Conservation (phyloP, 441 rosid species). For the Metrosideros polymorpha region DNA sequence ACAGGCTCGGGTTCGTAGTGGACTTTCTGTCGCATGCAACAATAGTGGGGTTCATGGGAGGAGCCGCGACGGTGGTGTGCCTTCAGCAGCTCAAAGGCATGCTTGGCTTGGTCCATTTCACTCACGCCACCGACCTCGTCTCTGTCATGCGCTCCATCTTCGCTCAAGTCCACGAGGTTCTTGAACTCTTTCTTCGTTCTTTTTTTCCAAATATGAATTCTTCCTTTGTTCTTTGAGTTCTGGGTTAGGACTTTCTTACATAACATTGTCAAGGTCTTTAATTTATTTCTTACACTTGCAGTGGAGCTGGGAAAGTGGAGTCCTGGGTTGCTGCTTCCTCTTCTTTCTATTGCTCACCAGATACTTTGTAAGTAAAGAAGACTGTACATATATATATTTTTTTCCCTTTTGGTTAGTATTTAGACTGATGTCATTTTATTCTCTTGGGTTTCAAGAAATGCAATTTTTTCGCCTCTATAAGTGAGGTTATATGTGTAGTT, state of each 20-base stretch:
- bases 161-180: conserved; percentile 35
- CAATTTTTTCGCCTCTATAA: not conserved
- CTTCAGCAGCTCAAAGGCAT: conserved; percentile 53
- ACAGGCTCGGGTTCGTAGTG: conserved; percentile 52
- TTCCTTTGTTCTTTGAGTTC: too few relatives aligned
- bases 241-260: not conserved
- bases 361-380: conserved; percentile 29
- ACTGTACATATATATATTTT: not conserved
- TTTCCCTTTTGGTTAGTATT: not conserved
- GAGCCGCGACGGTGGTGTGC: conserved; percentile 61
- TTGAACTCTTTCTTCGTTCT: not conserved
- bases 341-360: conserved; percentile 39
- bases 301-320: conserved; percentile 64
- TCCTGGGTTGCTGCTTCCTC: conserved; percentile 46
- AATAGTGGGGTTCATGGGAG: conserved; percentile 60
- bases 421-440: not conserved
- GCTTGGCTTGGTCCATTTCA: conserved; percentile 42
- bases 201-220: not conserved
- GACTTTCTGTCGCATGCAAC: conserved; percentile 56
- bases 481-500: not conserved
- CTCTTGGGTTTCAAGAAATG: not conserved
- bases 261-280: not conserved
- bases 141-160: conserved; percentile 41
- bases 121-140: conserved; percentile 40
- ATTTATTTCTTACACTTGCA: conserved; percentile 6